These are phyloP conservation scores for Solanum dulcamara DNA, from an alignment of 257 asterid species.

Conservation along the genomic window DNA sequence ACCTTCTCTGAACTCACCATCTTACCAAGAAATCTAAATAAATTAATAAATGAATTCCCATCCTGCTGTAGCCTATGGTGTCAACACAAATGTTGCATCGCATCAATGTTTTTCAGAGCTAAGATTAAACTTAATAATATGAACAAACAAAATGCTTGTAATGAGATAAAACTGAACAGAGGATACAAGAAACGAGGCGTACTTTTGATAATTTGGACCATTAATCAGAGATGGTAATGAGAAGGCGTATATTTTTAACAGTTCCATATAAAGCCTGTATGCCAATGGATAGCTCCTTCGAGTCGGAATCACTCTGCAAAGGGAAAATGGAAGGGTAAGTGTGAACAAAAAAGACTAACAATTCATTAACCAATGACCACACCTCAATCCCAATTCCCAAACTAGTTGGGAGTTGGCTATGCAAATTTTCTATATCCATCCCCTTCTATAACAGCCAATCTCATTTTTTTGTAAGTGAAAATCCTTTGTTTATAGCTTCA, in stretches of 20 bases:
- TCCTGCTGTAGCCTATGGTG: neutral
- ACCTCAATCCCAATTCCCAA: neutral
- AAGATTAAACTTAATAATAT: neutral
- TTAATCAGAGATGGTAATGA: constrained; percentile 61
- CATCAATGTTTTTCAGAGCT: neutral
- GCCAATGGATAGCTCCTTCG: constrained; percentile 73
- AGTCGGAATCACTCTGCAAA: constrained; percentile 53
- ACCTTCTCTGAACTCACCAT: neutral
- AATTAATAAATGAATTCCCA: neutral
- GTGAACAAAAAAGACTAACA: neutral
- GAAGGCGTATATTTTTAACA: constrained; percentile 64
- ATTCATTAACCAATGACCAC: neutral
- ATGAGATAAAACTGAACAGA: neutral
- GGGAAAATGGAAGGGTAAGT: neutral
- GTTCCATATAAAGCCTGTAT: constrained; percentile 84
- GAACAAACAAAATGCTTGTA: neutral
- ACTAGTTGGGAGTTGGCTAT: neutral
- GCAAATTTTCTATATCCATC: neutral
- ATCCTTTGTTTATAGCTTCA: neutral
- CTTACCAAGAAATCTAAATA: neutral
- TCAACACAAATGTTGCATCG: neutral
- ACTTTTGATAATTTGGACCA: constrained; percentile 75
- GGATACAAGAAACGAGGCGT: constrained; percentile 3
- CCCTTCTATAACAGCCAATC: neutral
- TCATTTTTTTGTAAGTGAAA: neutral